Base-by-base conservation (phyloP, 768 basidiomycete genomes). In the Leccinum ochraceum region DNA sequence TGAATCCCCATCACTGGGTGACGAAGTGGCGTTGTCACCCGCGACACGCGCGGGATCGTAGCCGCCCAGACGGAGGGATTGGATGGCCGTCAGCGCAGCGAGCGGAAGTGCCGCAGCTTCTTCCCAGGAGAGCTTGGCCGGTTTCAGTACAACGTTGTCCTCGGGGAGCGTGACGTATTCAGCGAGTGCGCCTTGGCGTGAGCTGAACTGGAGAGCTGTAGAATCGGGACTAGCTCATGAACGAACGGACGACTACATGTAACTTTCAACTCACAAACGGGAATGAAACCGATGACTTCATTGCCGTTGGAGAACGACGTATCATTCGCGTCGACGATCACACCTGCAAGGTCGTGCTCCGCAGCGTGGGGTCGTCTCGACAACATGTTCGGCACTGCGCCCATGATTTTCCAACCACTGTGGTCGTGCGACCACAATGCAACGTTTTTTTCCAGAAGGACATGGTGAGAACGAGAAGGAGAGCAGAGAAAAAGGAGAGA, bases 341-440 rank as follows among this genome's bases (percentile, higher is more conserved):
- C 75, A 3, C 91, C 91, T 0, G 87, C 73, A 30, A 90, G 72
- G 65, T 93, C 91, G 55, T 78, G 68, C 65, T 87, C 90, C 30
- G 85, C 77, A 1, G 83, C 74, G 32, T 80, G 74, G 1, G 88
- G 87, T 26, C 83, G 76, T 9, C 68, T 71, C 3, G 76, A 73
- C 9, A 86, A 13, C 53, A 82, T 76, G 46, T 77, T 80, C 10
- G 86, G 86, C 14, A 81, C 14, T 1, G 74, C 1, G 17, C 67
- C 68, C 81, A 88, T 83, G 1, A 84, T 0, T 67, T 89, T 90
- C 71, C 80, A 86, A 0, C 83, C 86, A 37, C 88, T 89, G 63
- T 36, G 58, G 22, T 14, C 6, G 46, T 24, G n/a, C 53, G 6
- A 11, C n/a, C 3, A n/a, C n/a, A 42, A n/a, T n/a, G 10, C 20